Conservation (phyloP, 1,284 basidiomycete genomes). For the Boletus smithii region DNA sequence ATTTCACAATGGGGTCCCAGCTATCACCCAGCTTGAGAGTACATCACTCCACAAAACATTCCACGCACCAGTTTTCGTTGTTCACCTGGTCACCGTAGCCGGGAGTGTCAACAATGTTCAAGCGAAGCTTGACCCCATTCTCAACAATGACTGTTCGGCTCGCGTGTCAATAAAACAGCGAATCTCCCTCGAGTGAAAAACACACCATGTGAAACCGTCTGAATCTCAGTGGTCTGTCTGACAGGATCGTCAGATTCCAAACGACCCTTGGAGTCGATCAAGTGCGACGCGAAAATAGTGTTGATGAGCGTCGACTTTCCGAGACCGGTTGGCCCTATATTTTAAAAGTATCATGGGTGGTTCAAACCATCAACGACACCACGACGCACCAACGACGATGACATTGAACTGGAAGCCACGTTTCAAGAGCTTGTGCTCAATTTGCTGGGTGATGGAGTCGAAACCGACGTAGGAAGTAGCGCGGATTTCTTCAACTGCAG, state of each 20-base stretch:
- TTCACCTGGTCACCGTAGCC: slow-evolving; percentile 99
- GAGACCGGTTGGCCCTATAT: slow-evolving; percentile 88
- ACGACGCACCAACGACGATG: slow-evolving; percentile 82
- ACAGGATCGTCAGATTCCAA: slow-evolving; percentile 84
- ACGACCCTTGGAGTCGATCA: slow-evolving; percentile 97
- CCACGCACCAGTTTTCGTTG: slow-evolving; percentile 91
- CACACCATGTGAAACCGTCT: slow-evolving; percentile 90
- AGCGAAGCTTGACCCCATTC: slow-evolving; percentile 90
- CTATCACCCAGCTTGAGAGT: slow-evolving; percentile 38
- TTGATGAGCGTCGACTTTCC: slow-evolving; percentile 99
- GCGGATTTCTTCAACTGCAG: slow-evolving; percentile 70
- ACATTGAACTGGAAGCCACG: slow-evolving; percentile 99
- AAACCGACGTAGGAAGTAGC: slow-evolving; percentile 91
- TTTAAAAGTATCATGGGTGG: neutral
- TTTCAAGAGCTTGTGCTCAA: slow-evolving; percentile 99
- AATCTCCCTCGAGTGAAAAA: slow-evolving; percentile 10
- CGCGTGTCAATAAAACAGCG: slow-evolving; percentile 6
- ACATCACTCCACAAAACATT: slow-evolving; percentile 1
- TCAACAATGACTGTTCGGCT: slow-evolving; percentile 79
- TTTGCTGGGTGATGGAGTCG: slow-evolving; percentile 95
- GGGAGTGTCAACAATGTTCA: slow-evolving; percentile 99
- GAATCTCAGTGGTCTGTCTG: slow-evolving; percentile 95
- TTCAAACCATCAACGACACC: neutral
- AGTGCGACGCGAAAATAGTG: slow-evolving; percentile 97
- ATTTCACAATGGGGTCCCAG: slow-evolving; percentile 99